These are phyloP conservation scores for Oryza coarctata DNA, from an alignment of 176 grass and related monocot species.

Conservation along the genomic window DNA sequence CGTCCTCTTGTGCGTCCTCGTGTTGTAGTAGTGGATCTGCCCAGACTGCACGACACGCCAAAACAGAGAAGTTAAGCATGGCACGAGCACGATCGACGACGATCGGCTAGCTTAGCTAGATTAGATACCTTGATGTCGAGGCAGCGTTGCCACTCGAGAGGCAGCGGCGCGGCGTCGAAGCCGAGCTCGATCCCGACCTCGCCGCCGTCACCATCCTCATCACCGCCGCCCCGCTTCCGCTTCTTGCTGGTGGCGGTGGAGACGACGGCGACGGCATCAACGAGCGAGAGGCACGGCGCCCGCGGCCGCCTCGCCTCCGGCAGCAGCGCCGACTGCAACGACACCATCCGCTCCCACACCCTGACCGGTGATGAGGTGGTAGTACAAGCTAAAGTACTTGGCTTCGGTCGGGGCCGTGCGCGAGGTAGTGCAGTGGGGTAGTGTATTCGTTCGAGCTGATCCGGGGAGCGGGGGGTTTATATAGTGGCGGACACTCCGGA, in stretches of 20 bases:
- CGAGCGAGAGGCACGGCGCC: slow-evolving; percentile 41
- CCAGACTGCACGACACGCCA: slow-evolving; percentile 51
- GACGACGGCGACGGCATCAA: slow-evolving; percentile 19
- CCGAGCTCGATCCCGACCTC: slow-evolving; percentile 68
- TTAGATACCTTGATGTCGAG: slow-evolving; percentile 76
- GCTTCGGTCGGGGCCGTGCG: slow-evolving; percentile 4
- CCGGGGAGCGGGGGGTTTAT: slow-evolving; percentile 45
- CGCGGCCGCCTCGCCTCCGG: slow-evolving; percentile 58
- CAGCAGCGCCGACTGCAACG: slow-evolving; percentile 63
- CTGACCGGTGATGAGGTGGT: neutral
- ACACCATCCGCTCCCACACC: slow-evolving; percentile 51
- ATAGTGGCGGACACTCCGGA: slow-evolving; percentile 35
- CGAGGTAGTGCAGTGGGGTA: too few relatives aligned
- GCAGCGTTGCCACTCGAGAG: slow-evolving; percentile 89
- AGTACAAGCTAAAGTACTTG: slow-evolving; percentile 21
- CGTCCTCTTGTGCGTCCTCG: slow-evolving; percentile 80
- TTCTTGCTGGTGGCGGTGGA: slow-evolving; percentile 58
- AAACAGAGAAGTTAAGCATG: neutral
- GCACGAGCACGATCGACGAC: neutral
- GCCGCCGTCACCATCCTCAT: neutral
- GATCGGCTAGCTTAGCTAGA: neutral
- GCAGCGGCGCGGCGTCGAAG: slow-evolving; percentile 70
- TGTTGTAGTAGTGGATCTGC: slow-evolving; percentile 90
- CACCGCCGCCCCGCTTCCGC: slow-evolving; percentile 47
- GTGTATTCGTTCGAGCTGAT: neutral